A percentile compares a stretch with the other conserved stretches of the same genome.
These are phyloP conservation scores for Mycena galericulata DNA, from an alignment of 768 basidiomycete species.

Conservation along the genomic window DNA sequence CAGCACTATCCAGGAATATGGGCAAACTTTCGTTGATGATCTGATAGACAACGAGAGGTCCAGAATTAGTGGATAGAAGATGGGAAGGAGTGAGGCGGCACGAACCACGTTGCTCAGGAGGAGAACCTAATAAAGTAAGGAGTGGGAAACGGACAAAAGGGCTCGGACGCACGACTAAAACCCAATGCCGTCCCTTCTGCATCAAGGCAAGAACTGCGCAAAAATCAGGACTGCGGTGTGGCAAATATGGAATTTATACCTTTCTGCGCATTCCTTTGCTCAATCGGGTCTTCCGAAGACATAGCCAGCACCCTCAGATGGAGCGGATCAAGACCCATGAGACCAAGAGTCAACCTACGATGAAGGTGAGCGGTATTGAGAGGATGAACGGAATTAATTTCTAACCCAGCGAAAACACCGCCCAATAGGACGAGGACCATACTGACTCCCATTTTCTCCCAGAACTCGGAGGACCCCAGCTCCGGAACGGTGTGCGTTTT, in stretches of 20 bases:
- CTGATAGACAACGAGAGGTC: not conserved
- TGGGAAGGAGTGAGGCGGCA: too few relatives aligned
- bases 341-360: slow-evolving; percentile 83
- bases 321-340: slow-evolving; percentile 95
- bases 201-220: slow-evolving; percentile 67
- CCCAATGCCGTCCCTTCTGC: slow-evolving; percentile 87
- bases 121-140: not conserved
- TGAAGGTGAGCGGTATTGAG: not conserved
- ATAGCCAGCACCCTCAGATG: slow-evolving; percentile 88
- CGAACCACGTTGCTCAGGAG: slow-evolving; percentile 16
- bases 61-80: too few relatives aligned
- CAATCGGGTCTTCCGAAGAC: slow-evolving; percentile 79
- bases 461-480: slow-evolving; percentile 57
- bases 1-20: slow-evolving; percentile 24
- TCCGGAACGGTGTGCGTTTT: slow-evolving; percentile 21
- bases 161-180: slow-evolving; percentile 88
- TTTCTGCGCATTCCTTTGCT: slow-evolving; percentile 77
- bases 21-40: slow-evolving; percentile 24
- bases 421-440: slow-evolving; percentile 81
- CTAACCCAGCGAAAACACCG: slow-evolving; percentile 93
- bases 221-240: not conserved
- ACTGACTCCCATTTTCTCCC: slow-evolving; percentile 77
- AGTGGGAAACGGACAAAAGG: too few relatives aligned
- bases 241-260: slow-evolving; percentile 55
- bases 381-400: too few relatives aligned